Percentiles rank a stretch among this genome's conserved stretches.
These are phyloP conservation scores for Pyrenophora teres DNA, from an alignment of 2,329 filamentous ascomycete genomes.

Conservation along the genomic window DNA sequence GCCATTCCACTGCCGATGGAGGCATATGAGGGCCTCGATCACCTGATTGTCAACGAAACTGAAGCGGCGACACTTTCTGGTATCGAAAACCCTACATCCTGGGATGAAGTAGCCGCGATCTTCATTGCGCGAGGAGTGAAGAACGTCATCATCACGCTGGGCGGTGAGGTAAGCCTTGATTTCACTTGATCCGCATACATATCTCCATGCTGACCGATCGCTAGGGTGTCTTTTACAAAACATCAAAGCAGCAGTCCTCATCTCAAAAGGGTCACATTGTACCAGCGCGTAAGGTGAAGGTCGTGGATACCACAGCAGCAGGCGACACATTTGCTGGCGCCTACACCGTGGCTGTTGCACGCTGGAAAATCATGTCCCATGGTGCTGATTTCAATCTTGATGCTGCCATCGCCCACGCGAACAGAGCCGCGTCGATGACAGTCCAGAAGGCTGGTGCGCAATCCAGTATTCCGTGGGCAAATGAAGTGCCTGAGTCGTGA, in stretches of 20 bases:
- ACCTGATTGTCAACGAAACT: constrained; percentile 88
- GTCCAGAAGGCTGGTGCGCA: constrained; percentile 69
- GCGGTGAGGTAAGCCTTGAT: constrained; percentile 64
- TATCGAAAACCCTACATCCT: constrained; percentile 42
- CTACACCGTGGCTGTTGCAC: constrained; percentile 75
- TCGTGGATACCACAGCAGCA: constrained; percentile 91
- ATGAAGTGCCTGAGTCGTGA: constrained; percentile 52
- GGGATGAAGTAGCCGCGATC: constrained; percentile 41
- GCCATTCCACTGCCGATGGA: constrained; percentile 70
- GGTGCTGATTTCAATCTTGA: constrained; percentile 56
- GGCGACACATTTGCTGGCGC: constrained; percentile 93
- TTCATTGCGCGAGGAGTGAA: constrained; percentile 73
- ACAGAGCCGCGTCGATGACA: constrained; percentile 67
- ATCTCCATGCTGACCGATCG: constrained; percentile 27
- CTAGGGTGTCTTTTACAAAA: constrained; percentile 51
- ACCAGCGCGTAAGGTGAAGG: constrained; percentile 70
- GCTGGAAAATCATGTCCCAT: constrained; percentile 49
- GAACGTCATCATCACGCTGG: constrained; percentile 83
- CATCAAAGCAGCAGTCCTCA: constrained; percentile 52
- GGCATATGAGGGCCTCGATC: constrained; percentile 70
- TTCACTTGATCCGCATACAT: no score
- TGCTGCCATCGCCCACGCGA: constrained; percentile 64
- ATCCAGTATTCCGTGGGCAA: constrained; percentile 68
- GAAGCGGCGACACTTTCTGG: constrained; percentile 77
- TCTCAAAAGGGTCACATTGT: constrained; percentile 54